Evolutionary conservation across 2,329 filamentous ascomycete genomes (phyloP), one percentile per base, ranked within the genome.

Genomic region (Gliomastix tumulicola): DNA sequence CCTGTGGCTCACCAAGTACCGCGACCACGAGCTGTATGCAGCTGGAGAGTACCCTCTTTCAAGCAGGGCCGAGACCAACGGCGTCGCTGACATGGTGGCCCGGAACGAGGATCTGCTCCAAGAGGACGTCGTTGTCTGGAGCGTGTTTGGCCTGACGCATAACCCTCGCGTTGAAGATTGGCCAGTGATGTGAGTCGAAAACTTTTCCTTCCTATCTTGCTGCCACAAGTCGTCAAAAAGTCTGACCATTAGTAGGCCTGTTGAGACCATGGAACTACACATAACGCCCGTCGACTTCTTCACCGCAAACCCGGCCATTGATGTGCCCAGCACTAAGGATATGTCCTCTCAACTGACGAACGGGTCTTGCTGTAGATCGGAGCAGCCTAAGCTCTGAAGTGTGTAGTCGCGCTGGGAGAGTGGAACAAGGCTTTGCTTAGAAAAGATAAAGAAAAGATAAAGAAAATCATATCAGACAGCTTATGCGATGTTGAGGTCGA

Each of bases 141-240:
- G 72, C 7, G 67, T 71, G 8, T 69, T 69, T 48, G 65, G 79
- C 15, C 68, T 82, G 13, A 83, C 79, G 21, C 79, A 84, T 44
- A 74, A 81, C 25, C 78, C 79, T 0, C 63, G 79, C 2, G 67
- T 74, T 9, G 79, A 84, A 48, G 80, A 84, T 49, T 84, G 80
- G 62, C 79, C 79, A 0, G 75, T 84, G 18, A 83, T 84, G 79
- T 67, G 40, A 61, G 63, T 30, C 7, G 13, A 7, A 30, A 7
- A 6, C 13, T n/a, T 5, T 10, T 22, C 10, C 25, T 21, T 16
- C 9, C 10, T 36, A 13, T 15, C 8, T 30, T 9, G 5, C n/a
- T n/a, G n/a, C 15, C 28, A 15, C n/a, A 30, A n/a, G n/a, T 17
- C n/a, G n/a, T 9, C 15, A 7, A 30, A 7, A 30, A n/a, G n/a